A percentile compares a stretch with the other conserved stretches of the same genome.
Evolutionary conservation across 371 early-diverging fungal genomes (phyloP).

Genomic region (Vavraia culicis): DNA sequence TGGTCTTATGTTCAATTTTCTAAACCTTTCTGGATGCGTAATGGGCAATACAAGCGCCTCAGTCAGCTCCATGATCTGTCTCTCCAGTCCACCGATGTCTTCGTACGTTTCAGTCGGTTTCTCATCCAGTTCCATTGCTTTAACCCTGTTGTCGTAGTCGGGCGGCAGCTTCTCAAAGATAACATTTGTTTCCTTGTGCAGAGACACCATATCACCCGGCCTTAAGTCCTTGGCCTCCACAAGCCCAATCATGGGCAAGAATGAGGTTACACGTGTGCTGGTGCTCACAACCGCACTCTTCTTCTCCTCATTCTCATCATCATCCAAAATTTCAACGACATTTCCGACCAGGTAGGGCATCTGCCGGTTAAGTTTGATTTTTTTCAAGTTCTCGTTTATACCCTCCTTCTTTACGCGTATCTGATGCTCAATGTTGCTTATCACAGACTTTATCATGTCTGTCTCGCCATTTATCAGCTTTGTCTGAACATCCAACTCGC

Average conservation of each 20-base stretch:
- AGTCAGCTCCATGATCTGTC: conserved; percentile 86
- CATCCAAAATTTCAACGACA: conserved; percentile 65
- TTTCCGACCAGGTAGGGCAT: conserved; percentile 92
- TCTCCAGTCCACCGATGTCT: conserved; percentile 91
- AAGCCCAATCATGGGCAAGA: conserved; percentile 84
- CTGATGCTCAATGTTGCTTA: conserved; percentile 40
- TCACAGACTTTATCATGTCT: conserved; percentile 33
- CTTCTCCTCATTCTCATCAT: conserved; percentile 45
- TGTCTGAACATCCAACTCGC: conserved; percentile 1
- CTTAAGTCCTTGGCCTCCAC: conserved; percentile 69
- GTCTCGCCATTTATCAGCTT: conserved; percentile 38
- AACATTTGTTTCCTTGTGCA: conserved; percentile 96
- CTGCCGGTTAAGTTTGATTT: conserved; percentile 90
- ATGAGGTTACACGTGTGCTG: conserved; percentile 45
- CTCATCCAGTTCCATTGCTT: conserved; percentile 99
- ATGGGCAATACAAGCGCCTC: conserved; percentile 93
- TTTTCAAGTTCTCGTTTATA: conserved; percentile 91
- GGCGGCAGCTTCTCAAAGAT: conserved; percentile 88
- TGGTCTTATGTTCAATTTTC: conserved; percentile 84
- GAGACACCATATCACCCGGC: conserved; percentile 92
- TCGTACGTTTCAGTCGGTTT: conserved; percentile 95
- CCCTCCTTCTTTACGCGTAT: conserved; percentile 51
- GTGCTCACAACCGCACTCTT: conserved; percentile 92
- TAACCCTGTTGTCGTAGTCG: conserved; percentile 92
- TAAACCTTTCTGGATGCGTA: conserved; percentile 89